Conservation (phyloP, 148 eudicot species). For the Vaccinium macrocarpon region DNA sequence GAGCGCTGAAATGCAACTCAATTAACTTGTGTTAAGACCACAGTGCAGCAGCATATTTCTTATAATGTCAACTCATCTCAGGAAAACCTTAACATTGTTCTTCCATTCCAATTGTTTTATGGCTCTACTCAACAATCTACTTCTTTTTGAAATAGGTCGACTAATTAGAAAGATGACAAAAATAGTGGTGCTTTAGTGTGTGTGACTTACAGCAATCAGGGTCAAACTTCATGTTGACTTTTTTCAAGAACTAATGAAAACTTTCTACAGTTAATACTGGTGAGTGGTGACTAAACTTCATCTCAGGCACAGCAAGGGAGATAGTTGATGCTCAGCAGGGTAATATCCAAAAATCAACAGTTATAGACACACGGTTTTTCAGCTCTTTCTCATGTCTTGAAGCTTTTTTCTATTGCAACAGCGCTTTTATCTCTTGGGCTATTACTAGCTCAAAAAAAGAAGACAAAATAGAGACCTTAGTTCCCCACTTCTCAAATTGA, state of each 20-base stretch:
- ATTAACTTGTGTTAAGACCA: background rate
- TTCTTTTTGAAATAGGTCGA: background rate
- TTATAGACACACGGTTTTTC: background rate
- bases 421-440: background rate
- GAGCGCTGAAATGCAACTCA: background rate
- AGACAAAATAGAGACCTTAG: background rate
- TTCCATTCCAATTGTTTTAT: background rate
- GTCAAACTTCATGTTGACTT: background rate
- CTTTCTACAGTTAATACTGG: background rate
- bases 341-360: background rate
- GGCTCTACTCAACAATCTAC: background rate
- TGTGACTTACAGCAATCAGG: background rate
- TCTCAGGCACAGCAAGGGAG: background rate
- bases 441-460: background rate
- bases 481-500: background rate
- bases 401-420: slow-evolving; percentile 11
- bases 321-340: background rate
- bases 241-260: background rate
- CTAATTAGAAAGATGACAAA: background rate
- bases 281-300: background rate
- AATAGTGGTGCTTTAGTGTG: background rate
- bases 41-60: background rate
- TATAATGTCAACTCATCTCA: background rate
- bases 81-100: background rate
- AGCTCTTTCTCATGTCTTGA: slow-evolving; percentile 11